Percentiles rank a stretch among this genome's conserved stretches.
Evolutionary conservation across 805 yeast genomes (phyloP).

Genomic region (Saccharomycopsis olivae): DNA sequence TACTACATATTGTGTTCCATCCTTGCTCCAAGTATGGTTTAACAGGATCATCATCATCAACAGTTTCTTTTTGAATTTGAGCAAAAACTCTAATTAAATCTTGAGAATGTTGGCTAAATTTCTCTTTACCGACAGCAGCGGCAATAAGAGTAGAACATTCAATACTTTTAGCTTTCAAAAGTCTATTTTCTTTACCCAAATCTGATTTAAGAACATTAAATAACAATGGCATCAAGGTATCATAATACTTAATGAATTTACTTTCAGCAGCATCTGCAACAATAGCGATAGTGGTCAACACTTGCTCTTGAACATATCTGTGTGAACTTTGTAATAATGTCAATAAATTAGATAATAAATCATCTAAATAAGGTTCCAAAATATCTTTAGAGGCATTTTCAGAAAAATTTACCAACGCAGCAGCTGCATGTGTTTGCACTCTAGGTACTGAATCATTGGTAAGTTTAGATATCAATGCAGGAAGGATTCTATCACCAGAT

Average conservation of each 20-base stretch:
- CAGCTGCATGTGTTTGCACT: constrained; percentile 98
- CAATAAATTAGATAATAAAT: constrained; percentile 60
- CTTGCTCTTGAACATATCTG: constrained; percentile 94
- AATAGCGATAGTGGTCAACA: constrained; percentile 89
- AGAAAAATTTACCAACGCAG: constrained; percentile 90
- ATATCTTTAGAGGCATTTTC: constrained; percentile 84
- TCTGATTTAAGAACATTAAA: constrained; percentile 71
- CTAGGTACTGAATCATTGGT: constrained; percentile 68
- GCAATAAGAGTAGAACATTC: constrained; percentile 95
- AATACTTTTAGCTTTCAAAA: constrained; percentile 83
- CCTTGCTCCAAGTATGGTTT: constrained; percentile 83
- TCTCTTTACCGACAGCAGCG: constrained; percentile 87
- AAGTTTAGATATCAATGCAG: constrained; percentile 78
- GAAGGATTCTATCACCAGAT: constrained; percentile 69
- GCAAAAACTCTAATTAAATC: constrained; percentile 67
- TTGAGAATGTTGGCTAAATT: constrained; percentile 63
- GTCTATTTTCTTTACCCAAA: constrained; percentile 65
- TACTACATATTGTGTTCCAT: constrained; percentile 88
- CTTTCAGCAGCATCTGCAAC: constrained; percentile 94
- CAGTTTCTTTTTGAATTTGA: constrained; percentile 51
- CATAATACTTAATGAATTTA: constrained; percentile 84
- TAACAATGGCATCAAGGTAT: constrained; percentile 84
- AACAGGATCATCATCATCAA: constrained; percentile 75
- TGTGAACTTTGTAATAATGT: constrained; percentile 75
- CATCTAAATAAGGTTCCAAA: constrained; percentile 88